Evolutionary conservation across 148 eudicot species (phyloP).

Genomic region (Polygonum aviculare): DNA sequence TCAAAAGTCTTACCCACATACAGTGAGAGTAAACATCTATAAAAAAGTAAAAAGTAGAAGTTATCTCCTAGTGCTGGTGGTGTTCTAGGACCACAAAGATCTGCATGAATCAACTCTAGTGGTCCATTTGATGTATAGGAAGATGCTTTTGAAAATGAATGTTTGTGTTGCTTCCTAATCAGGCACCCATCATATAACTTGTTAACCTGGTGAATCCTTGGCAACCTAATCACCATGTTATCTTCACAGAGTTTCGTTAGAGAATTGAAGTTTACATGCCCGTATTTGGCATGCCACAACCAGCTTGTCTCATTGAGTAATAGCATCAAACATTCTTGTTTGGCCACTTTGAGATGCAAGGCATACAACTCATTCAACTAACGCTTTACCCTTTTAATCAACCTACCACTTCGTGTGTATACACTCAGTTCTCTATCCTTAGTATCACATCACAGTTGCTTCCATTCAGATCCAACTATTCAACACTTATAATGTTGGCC

Average conservation of each 20-base stretch:
- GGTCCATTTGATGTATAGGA: not conserved
- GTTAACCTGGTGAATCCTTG: not conserved
- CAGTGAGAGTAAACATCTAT: not conserved
- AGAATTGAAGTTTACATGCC: not conserved
- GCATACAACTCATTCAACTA: too few species aligned
- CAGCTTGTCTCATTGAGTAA: not conserved
- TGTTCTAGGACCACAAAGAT: not conserved
- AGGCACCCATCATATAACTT: constrained; percentile 2
- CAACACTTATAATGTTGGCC: too few species aligned
- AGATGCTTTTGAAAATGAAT: not conserved
- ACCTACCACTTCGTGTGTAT: too few species aligned
- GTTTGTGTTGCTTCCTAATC: not conserved
- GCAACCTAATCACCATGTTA: not conserved
- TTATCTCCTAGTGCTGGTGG: not conserved
- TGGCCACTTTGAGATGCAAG: too few species aligned
- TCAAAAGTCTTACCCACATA: not conserved
- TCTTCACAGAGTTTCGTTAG: not conserved
- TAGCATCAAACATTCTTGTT: too few species aligned
- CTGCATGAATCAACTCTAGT: not conserved
- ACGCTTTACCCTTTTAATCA: too few species aligned
- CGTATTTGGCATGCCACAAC: constrained; percentile 4
- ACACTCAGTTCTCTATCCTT: too few species aligned
- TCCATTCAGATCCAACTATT: too few species aligned
- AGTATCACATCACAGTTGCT: too few species aligned
- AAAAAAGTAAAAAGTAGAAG: not conserved